These are phyloP conservation scores for Euphorbia peplus DNA, from an alignment of 345 rosid genomes.

Conservation along the genomic window DNA sequence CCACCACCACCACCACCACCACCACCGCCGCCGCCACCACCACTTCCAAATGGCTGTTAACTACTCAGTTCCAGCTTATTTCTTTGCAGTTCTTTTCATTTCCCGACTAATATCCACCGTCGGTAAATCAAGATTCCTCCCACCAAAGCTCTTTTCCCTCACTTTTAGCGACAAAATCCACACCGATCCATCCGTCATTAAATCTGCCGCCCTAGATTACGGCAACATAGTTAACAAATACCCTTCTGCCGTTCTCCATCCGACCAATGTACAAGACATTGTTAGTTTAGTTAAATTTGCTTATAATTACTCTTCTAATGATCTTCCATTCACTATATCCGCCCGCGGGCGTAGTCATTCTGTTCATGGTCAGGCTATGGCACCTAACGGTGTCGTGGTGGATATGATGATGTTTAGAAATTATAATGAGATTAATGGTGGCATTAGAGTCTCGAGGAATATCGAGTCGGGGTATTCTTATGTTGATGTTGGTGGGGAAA, in stretches of 20 bases:
- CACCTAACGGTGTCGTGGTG: constrained; percentile 68
- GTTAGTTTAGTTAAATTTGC: constrained; percentile 40
- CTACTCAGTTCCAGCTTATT: constrained; percentile 19
- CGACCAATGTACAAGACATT: constrained; percentile 53
- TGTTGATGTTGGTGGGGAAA: constrained; percentile 86
- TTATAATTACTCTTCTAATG: constrained; percentile 27
- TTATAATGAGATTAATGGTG: constrained; percentile 15
- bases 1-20: constrained; percentile 4
- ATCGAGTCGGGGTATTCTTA: constrained; percentile 23
- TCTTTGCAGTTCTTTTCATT: constrained; percentile 30
- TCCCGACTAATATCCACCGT: constrained; percentile 23
- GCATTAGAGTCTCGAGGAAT: constrained; percentile 21
- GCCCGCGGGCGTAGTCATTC: constrained; percentile 96
- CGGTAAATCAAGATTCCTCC: constrained; percentile 22
- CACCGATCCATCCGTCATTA: constrained; percentile 40
- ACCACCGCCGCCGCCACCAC: neutral
- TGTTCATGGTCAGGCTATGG: constrained; percentile 82
- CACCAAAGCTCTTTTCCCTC: constrained; percentile 20
- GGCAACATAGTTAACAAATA: constrained; percentile 51
- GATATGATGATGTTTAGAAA: constrained; percentile 68
- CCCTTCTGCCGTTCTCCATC: constrained; percentile 68
- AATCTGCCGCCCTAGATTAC: constrained; percentile 52
- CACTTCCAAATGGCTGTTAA: constrained; percentile 30
- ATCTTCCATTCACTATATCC: constrained; percentile 50
- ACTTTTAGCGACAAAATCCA: constrained; percentile 29